Percentiles rank a stretch among this genome's conserved stretches.
Evolutionary conservation across 495 filamentous ascomycete species (phyloP).

Genomic region (Gamarada debralockiae): DNA sequence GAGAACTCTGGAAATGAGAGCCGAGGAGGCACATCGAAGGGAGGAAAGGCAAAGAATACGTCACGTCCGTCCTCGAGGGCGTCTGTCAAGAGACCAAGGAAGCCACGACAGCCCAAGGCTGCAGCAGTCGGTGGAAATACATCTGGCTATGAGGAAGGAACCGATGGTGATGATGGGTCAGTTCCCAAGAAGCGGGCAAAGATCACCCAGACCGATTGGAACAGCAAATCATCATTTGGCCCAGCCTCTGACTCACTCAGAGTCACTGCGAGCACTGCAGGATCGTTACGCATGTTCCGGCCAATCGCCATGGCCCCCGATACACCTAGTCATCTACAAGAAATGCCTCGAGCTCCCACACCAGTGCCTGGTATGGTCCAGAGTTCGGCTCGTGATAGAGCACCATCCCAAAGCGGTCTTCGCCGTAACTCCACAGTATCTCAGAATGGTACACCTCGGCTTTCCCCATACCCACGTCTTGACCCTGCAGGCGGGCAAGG

Average conservation of each 20-base stretch:
- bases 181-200: conserved; percentile 70
- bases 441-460: conserved; percentile 7
- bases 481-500: background rate
- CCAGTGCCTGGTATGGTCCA: conserved; percentile 56
- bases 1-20: conserved; percentile 8
- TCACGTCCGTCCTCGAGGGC: conserved; percentile 39
- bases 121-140: conserved; percentile 43
- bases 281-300: conserved; percentile 80
- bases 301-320: conserved; percentile 57
- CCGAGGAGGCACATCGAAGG: background rate
- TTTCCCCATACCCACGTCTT: conserved; percentile 41
- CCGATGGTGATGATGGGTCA: conserved; percentile 59
- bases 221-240: conserved; percentile 63
- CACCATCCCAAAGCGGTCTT: conserved; percentile 17
- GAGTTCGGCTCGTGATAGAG: conserved; percentile 21
- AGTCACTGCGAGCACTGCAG: conserved; percentile 81
- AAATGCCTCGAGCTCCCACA: conserved; percentile 76
- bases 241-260: conserved; percentile 74
- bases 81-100: conserved; percentile 35
- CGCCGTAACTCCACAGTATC: conserved; percentile 17
- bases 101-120: conserved; percentile 41
- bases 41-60: conserved; percentile 11
- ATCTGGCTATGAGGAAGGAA: conserved; percentile 68
- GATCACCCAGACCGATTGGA: conserved; percentile 63
- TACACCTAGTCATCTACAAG: conserved; percentile 56